These are phyloP conservation scores for Paramecium primaurelia DNA, from an alignment of 73 alveolate species.

Conservation along the genomic window DNA sequence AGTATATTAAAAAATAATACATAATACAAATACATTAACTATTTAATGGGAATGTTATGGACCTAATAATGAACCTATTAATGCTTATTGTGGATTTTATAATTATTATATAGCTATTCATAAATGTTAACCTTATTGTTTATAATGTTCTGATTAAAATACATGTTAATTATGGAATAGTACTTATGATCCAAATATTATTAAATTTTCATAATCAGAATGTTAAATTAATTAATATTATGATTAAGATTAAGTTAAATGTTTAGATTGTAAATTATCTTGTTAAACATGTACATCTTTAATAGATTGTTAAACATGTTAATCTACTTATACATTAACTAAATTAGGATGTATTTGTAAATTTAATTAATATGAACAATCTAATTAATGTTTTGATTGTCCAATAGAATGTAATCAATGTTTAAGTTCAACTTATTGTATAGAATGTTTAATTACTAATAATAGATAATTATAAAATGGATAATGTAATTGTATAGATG, in stretches of 20 bases:
- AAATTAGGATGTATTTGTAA: not conserved
- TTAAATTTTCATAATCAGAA: not conserved
- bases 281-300: no score
- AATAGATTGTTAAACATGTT: no score
- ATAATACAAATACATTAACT: not conserved
- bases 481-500: not conserved
- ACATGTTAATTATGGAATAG: not conserved
- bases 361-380: not conserved
- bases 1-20: not conserved
- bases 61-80: not conserved
- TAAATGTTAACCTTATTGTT: not conserved
- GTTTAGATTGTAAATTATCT: not conserved
- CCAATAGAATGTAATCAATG: not conserved
- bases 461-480: not conserved
- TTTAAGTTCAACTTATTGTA: not conserved
- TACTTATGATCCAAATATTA: not conserved
- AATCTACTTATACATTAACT: not conserved
- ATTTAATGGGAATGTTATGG: not conserved
- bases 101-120: not conserved
- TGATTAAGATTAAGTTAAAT: not conserved
- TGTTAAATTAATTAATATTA: not conserved
- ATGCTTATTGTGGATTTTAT: not conserved
- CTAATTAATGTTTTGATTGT: not conserved
- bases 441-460: not conserved
- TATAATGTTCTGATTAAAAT: not conserved